phyloP scores from a whole-genome alignment of 768 basidiomycete genomes.

The Collybia sordida region DNA sequence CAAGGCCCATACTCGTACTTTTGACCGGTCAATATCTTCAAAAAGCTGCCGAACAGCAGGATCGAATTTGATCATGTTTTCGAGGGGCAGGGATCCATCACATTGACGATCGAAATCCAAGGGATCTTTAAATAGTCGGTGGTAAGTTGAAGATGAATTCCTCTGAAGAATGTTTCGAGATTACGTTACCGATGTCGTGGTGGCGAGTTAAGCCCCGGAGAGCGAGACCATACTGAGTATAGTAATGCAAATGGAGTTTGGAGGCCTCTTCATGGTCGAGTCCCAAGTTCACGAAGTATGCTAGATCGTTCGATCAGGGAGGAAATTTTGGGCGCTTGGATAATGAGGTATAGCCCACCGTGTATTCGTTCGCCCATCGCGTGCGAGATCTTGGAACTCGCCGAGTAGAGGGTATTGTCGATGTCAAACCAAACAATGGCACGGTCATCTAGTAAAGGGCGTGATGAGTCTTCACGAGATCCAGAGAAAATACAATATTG shows the following conservation, averaged over 20 bases:
- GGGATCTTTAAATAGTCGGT: constrained; percentile 47
- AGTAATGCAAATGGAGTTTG: constrained; percentile 69
- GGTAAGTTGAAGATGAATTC: neutral
- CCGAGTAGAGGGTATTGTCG: constrained; percentile 86
- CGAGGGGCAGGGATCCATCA: constrained; percentile 81
- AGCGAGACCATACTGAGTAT: constrained; percentile 80
- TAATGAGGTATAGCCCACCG: constrained; percentile 34
- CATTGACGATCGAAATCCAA: constrained; percentile 84
- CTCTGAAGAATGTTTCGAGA: neutral
- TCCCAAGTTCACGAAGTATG: constrained; percentile 73
- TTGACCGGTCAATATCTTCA: constrained; percentile 75
- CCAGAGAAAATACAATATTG: neutral
- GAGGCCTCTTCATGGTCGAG: constrained; percentile 68
- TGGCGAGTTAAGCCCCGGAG: constrained; percentile 75
- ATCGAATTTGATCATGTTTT: constrained; percentile 71
- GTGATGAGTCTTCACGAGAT: neutral
- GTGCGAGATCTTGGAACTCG: constrained; percentile 69
- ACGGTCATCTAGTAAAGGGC: constrained; percentile 45
- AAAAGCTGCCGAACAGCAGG: constrained; percentile 64
- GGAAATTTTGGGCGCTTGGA: too few species aligned
- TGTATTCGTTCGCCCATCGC: constrained; percentile 82
- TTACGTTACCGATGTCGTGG: constrained; percentile 65
- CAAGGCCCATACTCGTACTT: constrained; percentile 79
- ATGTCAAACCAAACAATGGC: constrained; percentile 80
- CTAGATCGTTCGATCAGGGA: constrained; percentile 29